Base-by-base conservation (phyloP, 257 asterid genomes). In the Capsicum pubescens region DNA sequence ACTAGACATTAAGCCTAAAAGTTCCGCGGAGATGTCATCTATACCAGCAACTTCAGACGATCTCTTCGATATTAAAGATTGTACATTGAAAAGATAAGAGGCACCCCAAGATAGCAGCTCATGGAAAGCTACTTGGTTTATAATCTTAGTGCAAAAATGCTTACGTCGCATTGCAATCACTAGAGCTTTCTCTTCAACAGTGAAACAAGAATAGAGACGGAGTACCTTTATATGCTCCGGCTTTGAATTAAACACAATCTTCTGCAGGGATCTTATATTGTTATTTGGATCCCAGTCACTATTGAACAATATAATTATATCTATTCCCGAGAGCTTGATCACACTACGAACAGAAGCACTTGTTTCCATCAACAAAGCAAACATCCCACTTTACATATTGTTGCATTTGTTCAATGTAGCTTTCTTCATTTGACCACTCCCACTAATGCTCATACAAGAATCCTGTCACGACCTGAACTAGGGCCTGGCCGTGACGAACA, bases 231-330 rank as follows among this genome's bases (percentile, higher is more conserved):
- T 86, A 48, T 83, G 86, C 84, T 93, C 86, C 19, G 82, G 85
- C 76, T 85, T 86, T 36, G 95, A 91, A 80, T 85, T 80, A 64
- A 92, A 83, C 9, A 84, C 77, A 78, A 93, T 83, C 90, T 55
- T 91, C 84, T 87, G 90, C 84, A 93, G 86, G 64, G 92, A 90
- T 85, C 86, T 90, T 70, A 92, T 81, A 83, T 93, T 93, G 78
- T 88, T 90, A 61, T 66, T 57, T 48, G 97, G 93, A 68, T 92
- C 94, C 93, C 92, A 92, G 85, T 91, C 92, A 86, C 93, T 91
- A 87, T 91, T 90, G 86, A 92, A 92, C 52, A 92, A 58, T 58
- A 92, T 83, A 42, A 92, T 84, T 5, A 83, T 39, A 86, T 92
- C 97, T 46, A 91, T 48, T 15, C 89, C 88, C 36, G 77, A 59